phyloP scores from a whole-genome alignment of 148 eudicot genomes.

The Polygonum aviculare region DNA sequence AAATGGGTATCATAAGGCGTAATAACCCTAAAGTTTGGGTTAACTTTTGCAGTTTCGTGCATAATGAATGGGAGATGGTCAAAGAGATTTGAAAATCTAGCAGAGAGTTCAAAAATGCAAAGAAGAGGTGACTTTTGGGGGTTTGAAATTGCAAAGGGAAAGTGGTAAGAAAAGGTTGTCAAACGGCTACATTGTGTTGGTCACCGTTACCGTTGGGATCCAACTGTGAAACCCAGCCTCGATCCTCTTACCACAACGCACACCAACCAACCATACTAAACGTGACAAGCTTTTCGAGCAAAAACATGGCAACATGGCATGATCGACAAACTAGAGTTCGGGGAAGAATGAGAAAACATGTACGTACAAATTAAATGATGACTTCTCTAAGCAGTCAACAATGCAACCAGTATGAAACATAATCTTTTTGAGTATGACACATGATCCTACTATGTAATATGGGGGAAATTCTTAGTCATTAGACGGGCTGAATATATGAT shows the following conservation, averaged over 20 bases:
- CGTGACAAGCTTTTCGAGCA: neutral
- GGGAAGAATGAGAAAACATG: too few species aligned
- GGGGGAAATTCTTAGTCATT: too few species aligned
- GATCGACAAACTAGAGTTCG: neutral
- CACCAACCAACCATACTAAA: too few species aligned
- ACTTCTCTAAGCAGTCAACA: too few species aligned
- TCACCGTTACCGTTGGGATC: conserved; percentile 7
- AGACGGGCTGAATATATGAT: too few species aligned
- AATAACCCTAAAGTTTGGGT: neutral
- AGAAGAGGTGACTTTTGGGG: conserved; percentile 1
- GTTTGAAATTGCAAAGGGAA: neutral
- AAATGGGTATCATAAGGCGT: neutral
- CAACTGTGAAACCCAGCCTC: neutral
- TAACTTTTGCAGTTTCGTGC: neutral
- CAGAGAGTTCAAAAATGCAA: neutral
- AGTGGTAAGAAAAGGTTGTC: neutral
- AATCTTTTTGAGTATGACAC: too few species aligned
- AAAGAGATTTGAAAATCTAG: neutral
- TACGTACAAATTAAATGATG: too few species aligned
- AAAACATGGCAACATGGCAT: neutral
- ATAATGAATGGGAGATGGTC: neutral
- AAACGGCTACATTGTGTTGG: conserved; percentile 1
- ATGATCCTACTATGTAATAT: too few species aligned
- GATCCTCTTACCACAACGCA: too few species aligned
- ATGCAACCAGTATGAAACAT: too few species aligned